phyloP scores from a whole-genome alignment of 495 filamentous ascomycete genomes.

The Penicillium crystallinum region DNA sequence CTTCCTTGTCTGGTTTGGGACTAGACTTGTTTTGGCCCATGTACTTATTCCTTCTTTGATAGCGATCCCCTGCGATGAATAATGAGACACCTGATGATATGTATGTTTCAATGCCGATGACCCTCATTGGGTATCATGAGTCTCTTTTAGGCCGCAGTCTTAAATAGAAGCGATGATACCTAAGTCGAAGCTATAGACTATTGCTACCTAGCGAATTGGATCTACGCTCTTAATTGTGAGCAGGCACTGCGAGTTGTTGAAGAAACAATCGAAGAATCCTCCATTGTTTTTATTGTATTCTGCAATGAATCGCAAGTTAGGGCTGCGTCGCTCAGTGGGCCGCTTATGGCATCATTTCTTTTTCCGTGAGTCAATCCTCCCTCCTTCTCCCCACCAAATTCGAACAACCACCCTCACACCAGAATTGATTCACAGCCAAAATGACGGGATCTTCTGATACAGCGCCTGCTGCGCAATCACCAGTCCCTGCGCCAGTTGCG shows the following conservation, averaged over 20 bases:
- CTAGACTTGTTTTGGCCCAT: slow-evolving; percentile 9
- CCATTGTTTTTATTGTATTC: not conserved
- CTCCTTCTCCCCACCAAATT: slow-evolving; percentile 26
- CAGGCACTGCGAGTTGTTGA: not conserved
- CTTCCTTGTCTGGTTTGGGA: slow-evolving; percentile 6
- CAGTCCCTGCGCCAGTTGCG: slow-evolving; percentile 4
- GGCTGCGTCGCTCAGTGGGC: slow-evolving; percentile 22
- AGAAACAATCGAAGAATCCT: not conserved
- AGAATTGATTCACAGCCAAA: slow-evolving; percentile 20
- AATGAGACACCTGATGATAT: slow-evolving; percentile 21
- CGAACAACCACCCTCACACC: slow-evolving; percentile 13
- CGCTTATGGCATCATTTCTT: slow-evolving; percentile 38
- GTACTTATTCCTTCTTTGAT: slow-evolving; percentile 25
- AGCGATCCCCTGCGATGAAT: slow-evolving; percentile 25
- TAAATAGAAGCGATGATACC: not conserved
- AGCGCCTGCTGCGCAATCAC: slow-evolving; percentile 13
- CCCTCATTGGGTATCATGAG: slow-evolving; percentile 3
- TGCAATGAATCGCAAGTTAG: slow-evolving; percentile 15
- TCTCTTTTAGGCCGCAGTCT: not conserved
- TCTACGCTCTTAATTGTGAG: not conserved
- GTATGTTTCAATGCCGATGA: slow-evolving; percentile 12
- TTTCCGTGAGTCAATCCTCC: slow-evolving; percentile 36
- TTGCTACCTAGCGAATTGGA: no score
- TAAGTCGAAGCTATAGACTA: not conserved
- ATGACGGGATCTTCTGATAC: slow-evolving; percentile 29